Conservation (phyloP, 2,329 filamentous ascomycete genomes). For the Capronia epimyces region DNA sequence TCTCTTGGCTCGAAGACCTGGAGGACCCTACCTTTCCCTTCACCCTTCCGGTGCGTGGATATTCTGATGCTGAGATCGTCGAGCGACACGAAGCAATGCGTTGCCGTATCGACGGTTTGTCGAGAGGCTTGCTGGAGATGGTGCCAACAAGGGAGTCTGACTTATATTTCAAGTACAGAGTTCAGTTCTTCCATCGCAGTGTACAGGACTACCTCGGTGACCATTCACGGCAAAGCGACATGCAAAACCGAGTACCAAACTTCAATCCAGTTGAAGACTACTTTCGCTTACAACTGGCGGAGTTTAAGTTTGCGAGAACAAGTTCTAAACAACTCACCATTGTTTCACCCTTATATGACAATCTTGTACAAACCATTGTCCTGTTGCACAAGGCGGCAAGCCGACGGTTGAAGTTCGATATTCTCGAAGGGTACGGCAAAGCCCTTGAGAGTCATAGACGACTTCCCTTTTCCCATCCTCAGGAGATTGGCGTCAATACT, state of each 20-base stretch:
- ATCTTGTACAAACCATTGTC: not conserved
- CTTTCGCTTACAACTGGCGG: not conserved
- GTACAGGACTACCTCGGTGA: not conserved
- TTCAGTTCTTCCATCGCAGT: not conserved
- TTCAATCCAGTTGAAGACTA: not conserved
- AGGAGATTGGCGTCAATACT: not conserved
- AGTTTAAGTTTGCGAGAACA: not conserved
- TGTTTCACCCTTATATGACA: not conserved
- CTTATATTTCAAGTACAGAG: not conserved
- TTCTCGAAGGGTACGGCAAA: too few species aligned
- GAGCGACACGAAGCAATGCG: not conserved
- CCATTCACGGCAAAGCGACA: not conserved
- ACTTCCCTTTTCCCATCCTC: too few species aligned
- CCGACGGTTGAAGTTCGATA: too few species aligned
- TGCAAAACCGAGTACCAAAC: not conserved
- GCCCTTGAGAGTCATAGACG: too few species aligned
- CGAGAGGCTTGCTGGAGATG: not conserved
- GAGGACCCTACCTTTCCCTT: not conserved
- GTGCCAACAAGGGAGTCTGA: not conserved
- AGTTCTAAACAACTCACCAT: not conserved
- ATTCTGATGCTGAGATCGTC: not conserved
- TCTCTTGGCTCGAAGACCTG: not conserved
- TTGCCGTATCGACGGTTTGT: not conserved
- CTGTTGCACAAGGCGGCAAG: too few species aligned
- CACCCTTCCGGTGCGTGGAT: not conserved